Evolutionary conservation across 169 alveolate species (phyloP), one percentile per base, ranked within the genome.

Genomic region (Plasmodium relictum): DNA sequence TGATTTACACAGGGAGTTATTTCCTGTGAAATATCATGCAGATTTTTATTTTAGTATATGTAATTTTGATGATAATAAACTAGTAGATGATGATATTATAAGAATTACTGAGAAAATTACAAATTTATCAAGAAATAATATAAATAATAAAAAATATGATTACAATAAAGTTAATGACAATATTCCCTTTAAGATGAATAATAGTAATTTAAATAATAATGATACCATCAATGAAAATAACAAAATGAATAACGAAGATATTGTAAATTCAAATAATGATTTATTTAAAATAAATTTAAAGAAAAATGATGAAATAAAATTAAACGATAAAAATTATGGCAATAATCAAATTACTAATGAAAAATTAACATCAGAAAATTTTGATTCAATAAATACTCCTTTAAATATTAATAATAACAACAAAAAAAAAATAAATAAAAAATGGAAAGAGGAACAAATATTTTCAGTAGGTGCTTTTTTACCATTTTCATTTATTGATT

Each of bases 1-100:
- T 61, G 83, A 68, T 68, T 83, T 83, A 44, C 91, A 83, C 59
- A 83, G 41, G 22, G 91, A 83, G 59, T 18, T 83, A 44, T 83
- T 83, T 68, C 91, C 91, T 18, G 91, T 83, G 9, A 83, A 83
- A 45, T 83, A 83, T 59, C 91, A 83, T 42, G 39, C 91, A 20
- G 83, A 83, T 83, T 83, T 83, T 83, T 83, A 83, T 45, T 83
- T 83, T 20, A 83, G 91, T 58, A 83, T 83, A 24, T 83, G 91
- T 56, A 83, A 83, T 58, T 83, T 83, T 83, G 85, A 69, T 39
- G 91, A 83, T 66, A 71, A 83, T 83, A 83, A 54, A 68, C 44
- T 66, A 59, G 44, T 83, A 12, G 91, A 83, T 58, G 83, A 83
- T 56, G 72, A 68, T 45, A 61, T 83, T 26, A 68, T 72, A n/a